phyloP scores from a whole-genome alignment of 805 yeast genomes.

The Lipomyces spencermartinsiae region DNA sequence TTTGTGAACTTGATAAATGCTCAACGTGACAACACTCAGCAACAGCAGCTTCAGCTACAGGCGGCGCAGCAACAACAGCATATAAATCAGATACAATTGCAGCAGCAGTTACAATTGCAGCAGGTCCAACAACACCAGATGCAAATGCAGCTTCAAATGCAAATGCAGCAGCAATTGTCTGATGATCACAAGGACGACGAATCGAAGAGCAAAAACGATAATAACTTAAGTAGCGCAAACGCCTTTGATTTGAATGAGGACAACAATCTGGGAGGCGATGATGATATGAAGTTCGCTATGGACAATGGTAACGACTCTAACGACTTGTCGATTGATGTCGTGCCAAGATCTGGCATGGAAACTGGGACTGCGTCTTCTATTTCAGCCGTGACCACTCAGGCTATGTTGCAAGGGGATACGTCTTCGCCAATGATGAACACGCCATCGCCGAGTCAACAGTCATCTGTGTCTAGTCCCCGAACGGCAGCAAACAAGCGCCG shows the following conservation, averaged over 20 bases:
- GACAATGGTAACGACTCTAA: conserved; percentile 10
- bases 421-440: conserved; percentile 20
- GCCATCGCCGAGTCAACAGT: conserved; percentile 22
- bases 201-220: neutral
- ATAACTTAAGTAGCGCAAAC: neutral
- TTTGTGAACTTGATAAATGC: conserved; percentile 45
- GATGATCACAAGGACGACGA: neutral
- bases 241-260: neutral
- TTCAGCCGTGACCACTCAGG: neutral
- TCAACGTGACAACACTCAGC: conserved; percentile 40
- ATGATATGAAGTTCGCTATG: neutral
- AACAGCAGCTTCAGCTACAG: conserved; percentile 33
- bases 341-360: neutral
- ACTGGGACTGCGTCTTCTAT: neutral
- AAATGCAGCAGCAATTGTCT: conserved; percentile 22
- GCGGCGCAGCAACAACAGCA: conserved; percentile 35
- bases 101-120: conserved; percentile 31
- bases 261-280: conserved; percentile 4
- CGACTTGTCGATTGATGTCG: neutral
- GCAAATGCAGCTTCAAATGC: conserved; percentile 27
- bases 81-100: conserved; percentile 29
- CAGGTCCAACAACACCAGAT: conserved; percentile 33
- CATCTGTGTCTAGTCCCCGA: conserved; percentile 23
- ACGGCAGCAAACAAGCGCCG: conserved; percentile 22
- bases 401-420: conserved; percentile 2